Base-by-base conservation (phyloP, 495 filamentous ascomycete species). In the Staphylotrichum longicolle region DNA sequence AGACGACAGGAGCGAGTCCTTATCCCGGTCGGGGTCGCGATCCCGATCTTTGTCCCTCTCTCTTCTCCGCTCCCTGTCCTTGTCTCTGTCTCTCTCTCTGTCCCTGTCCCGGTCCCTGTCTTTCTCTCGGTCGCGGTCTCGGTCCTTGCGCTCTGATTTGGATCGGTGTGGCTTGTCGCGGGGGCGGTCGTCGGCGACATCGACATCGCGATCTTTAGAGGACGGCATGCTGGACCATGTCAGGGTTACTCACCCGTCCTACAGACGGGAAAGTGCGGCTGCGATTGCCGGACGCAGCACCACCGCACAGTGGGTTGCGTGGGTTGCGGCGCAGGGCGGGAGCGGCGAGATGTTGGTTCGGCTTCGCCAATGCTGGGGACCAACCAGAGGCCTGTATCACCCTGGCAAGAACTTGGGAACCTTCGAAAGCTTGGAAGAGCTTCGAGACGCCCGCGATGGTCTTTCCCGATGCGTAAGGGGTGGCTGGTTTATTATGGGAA, bases 181-280 rank as follows among this genome's bases (percentile, higher is more conserved):
- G 40, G 70, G 55, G 58, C 70, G 72, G 46, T 75, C 73, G 65
- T 76, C 72, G 61, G 68, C 70, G 57, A 70, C 66, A 61, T 68
- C 72, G 66, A 57, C 70, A 58, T 79, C 74, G 60, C 68, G 71
- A 58, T 80, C 78, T 69, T 73, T 75, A 68, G 70, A 68, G 58
- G 77, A 75, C 47, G 77, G 75, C 78, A 81, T 78, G 66, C 63
- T 68, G 68, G 62, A 73, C 65, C 69, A 72, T 76, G 66, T 68
- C 72, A 72, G 64, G 71, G 72, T 66, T 58, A 62, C 57, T 54
- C 64, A 59, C 65, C 68, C 70, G 63, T 62, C 66, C 61, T 54
- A 40, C 57, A 32, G 57, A 61, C 66, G 67, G 71, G 58, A 64
- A 52, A 52, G 63, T 51, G 59, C 65, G 53, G 64, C 46, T 63